A percentile compares a stretch with the other conserved stretches of the same genome.
Evolutionary conservation across 345 rosid species (phyloP).

Genomic region (Hypericum perforatum): DNA sequence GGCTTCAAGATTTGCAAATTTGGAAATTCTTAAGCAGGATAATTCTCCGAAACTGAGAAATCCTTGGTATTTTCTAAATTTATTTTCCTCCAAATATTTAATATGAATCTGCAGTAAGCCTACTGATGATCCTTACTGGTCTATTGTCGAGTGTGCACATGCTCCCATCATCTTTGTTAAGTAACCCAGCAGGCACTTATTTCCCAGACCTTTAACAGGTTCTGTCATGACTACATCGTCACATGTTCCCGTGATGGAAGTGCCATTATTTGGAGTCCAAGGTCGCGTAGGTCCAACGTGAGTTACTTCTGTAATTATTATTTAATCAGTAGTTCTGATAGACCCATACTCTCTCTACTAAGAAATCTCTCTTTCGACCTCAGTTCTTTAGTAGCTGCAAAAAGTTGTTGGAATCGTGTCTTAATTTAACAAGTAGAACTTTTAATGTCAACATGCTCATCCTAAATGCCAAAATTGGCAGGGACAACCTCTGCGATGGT

Average conservation of each 20-base stretch:
- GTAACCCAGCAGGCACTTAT: background rate
- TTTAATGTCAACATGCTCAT: too few species aligned
- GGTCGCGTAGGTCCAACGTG: conserved; percentile 74
- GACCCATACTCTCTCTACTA: background rate
- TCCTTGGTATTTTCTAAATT: conserved; percentile 48
- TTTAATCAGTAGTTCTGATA: too few species aligned
- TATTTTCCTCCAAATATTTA: background rate
- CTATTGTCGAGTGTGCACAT: too few species aligned
- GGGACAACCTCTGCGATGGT: conserved; percentile 80
- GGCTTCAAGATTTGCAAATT: conserved; percentile 57
- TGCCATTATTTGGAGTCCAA: conserved; percentile 6
- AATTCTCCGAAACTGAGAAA: conserved; percentile 71
- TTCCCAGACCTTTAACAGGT: conserved; percentile 42
- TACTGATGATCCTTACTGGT: too few species aligned
- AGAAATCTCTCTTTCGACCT: background rate
- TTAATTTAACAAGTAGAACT: too few species aligned
- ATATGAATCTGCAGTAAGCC: too few species aligned
- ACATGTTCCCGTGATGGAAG: conserved; percentile 92
- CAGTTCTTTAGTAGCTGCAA: background rate
- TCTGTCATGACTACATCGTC: conserved; percentile 84
- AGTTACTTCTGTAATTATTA: conserved; percentile 4
- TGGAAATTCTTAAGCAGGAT: conserved; percentile 70
- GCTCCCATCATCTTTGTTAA: too few species aligned
- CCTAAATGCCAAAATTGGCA: conserved; percentile 12
- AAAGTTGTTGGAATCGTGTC: too few species aligned